Conservation (phyloP, 1,284 basidiomycete genomes). For the Porogramme epimiltina region DNA sequence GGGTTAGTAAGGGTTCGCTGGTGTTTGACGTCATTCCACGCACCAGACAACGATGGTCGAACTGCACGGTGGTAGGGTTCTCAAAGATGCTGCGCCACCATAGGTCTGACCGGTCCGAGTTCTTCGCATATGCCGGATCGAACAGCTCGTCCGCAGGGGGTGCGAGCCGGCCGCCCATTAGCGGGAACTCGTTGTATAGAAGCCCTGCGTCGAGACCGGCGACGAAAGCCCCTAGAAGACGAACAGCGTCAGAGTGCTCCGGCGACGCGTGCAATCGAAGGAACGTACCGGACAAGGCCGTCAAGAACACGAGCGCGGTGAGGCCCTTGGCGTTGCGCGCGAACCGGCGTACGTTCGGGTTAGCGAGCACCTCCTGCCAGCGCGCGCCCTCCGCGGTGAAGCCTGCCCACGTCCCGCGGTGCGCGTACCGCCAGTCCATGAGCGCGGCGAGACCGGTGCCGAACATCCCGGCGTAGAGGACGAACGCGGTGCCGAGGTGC, state of each 20-base stretch:
- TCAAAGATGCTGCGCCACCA: slow-evolving; percentile 96
- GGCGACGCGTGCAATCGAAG: not conserved
- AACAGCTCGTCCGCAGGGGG: slow-evolving; percentile 89
- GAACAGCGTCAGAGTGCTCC: not conserved
- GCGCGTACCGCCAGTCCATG: slow-evolving; percentile 80
- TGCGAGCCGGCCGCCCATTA: slow-evolving; percentile 89
- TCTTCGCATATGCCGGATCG: slow-evolving; percentile 73
- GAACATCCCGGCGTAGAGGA: slow-evolving; percentile 92
- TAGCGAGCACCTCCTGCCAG: slow-evolving; percentile 57
- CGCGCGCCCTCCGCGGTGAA: slow-evolving; percentile 38
- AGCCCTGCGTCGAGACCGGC: slow-evolving; percentile 97
- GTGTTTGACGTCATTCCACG: slow-evolving; percentile 32
- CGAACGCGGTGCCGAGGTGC: slow-evolving; percentile 89
- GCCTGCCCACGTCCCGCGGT: slow-evolving; percentile 43
- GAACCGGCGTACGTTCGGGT: slow-evolving; percentile 62
- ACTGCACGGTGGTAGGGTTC: slow-evolving; percentile 98
- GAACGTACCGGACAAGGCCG: slow-evolving; percentile 80
- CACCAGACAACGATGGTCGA: slow-evolving; percentile 92
- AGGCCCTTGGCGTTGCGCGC: slow-evolving; percentile 61
- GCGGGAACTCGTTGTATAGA: slow-evolving; percentile 96
- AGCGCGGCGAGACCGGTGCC: slow-evolving; percentile 78
- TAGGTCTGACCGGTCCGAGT: slow-evolving; percentile 66
- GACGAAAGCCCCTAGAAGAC: slow-evolving; percentile 82
- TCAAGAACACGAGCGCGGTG: slow-evolving; percentile 82
- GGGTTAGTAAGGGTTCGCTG: slow-evolving; percentile 2